Evolutionary conservation across 371 early-diverging fungal genomes (phyloP).

Genomic region (Actinomucor elegans): DNA sequence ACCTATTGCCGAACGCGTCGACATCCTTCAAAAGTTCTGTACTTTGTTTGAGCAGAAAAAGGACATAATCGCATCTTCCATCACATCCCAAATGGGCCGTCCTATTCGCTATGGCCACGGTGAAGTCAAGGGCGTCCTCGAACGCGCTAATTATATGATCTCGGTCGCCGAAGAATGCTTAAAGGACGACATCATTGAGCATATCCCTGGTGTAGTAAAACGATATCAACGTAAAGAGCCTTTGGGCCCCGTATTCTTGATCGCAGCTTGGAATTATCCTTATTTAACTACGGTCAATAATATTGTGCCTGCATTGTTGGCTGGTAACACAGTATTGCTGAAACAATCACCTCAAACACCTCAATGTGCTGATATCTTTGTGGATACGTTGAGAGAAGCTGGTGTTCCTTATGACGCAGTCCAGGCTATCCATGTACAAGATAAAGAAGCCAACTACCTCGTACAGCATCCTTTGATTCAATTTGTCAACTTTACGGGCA

Average conservation of each 20-base stretch:
- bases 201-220: conserved; percentile 44
- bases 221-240: conserved; percentile 76
- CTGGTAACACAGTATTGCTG: conserved; percentile 78
- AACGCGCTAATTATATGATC: conserved; percentile 75
- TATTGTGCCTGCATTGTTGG: conserved; percentile 76
- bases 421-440: conserved; percentile 64
- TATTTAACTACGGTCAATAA: conserved; percentile 66
- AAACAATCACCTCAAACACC: conserved; percentile 87
- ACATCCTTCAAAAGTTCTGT: conserved; percentile 57
- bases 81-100: conserved; percentile 76
- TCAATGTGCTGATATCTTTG: conserved; percentile 73
- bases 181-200: conserved; percentile 53
- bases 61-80: conserved; percentile 61
- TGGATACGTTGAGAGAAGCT: conserved; percentile 62
- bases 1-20: conserved; percentile 56
- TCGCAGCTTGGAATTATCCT: conserved; percentile 79
- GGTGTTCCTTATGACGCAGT: conserved; percentile 74
- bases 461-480: conserved; percentile 64
- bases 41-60: conserved; percentile 56
- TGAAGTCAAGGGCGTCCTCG: conserved; percentile 73
- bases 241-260: conserved; percentile 55
- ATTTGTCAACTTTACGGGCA: conserved; percentile 84
- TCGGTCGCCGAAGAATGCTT: conserved; percentile 68
- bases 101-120: conserved; percentile 72
- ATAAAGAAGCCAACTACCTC: conserved; percentile 48